Evolutionary conservation across 2,329 filamentous ascomycete species (phyloP).

Genomic region (Blastomyces percursus): DNA sequence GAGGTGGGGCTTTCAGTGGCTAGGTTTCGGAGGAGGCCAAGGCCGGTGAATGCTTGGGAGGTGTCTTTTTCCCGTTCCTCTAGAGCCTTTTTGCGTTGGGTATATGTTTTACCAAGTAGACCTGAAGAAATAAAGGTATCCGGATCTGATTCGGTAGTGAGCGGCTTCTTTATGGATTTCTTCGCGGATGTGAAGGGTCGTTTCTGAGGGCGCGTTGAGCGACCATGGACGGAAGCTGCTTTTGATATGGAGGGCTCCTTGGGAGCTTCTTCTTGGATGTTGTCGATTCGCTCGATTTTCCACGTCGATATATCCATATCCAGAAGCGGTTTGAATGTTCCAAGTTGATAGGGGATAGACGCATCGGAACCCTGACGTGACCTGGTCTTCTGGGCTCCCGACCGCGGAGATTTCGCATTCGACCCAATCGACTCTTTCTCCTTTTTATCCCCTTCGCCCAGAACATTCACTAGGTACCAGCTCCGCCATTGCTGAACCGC

Average conservation of each 20-base stretch:
- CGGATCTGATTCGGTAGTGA: background rate
- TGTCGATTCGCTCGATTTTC: constrained; percentile 39
- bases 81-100: constrained; percentile 30
- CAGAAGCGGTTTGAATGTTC: constrained; percentile 57
- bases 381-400: constrained; percentile 18
- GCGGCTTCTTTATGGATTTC: background rate
- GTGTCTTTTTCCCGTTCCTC: constrained; percentile 29
- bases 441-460: constrained; percentile 44
- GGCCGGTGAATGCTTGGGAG: constrained; percentile 35
- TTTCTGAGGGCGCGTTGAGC: background rate
- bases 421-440: constrained; percentile 21
- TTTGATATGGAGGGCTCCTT: background rate
- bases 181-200: background rate
- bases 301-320: constrained; percentile 40
- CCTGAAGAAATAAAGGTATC: constrained; percentile 29
- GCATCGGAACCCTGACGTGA: constrained; percentile 16
- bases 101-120: constrained; percentile 32
- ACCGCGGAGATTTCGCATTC: constrained; percentile 19
- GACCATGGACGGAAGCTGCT: background rate
- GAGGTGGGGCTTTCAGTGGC: constrained; percentile 19
- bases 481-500: constrained; percentile 73
- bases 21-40: constrained; percentile 44
- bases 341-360: constrained; percentile 46
- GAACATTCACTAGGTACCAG: constrained; percentile 74
- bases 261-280: constrained; percentile 23